Conservation (phyloP, 2,329 filamentous ascomycete species). For the Fonsecaea erecta region DNA sequence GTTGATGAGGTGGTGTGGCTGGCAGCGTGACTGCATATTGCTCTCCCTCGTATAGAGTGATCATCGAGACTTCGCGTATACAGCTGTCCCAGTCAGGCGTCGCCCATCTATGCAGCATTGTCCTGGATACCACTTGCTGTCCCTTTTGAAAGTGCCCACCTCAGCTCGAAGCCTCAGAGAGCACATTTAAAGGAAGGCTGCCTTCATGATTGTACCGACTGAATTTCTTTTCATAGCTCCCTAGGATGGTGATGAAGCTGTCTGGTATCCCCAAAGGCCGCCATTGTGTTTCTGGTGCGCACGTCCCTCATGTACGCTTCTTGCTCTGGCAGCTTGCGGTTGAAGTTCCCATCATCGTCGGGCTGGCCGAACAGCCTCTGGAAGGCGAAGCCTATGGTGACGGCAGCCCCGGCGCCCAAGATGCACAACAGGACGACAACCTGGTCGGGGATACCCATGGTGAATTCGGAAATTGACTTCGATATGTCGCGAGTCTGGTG, state of each 20-base stretch:
- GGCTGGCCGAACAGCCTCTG: conserved; percentile 20
- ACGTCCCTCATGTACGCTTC: conserved; percentile 31
- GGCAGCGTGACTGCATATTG: background rate
- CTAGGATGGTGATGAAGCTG: background rate
- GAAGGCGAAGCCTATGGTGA: conserved; percentile 24
- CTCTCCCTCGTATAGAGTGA: background rate
- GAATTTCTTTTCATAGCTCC: background rate
- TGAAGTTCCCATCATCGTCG: conserved; percentile 12
- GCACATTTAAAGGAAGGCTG: background rate
- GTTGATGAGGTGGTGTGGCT: background rate
- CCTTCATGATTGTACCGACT: background rate
- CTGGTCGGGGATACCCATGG: conserved; percentile 18
- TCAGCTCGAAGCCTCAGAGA: background rate
- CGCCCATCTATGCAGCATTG: background rate
- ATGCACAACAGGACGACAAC: conserved; percentile 28
- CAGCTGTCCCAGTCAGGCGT: too few species aligned
- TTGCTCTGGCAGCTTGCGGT: conserved; percentile 20
- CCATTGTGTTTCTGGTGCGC: conserved; percentile 20
- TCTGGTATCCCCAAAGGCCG: conserved; percentile 19
- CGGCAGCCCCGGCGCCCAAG: conserved; percentile 19
- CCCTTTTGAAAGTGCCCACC: background rate
- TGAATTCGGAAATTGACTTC: background rate
- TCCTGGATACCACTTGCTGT: background rate
- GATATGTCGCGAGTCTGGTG: background rate
- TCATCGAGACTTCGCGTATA: background rate